A percentile compares a stretch with the other conserved stretches of the same genome.
phyloP scores from a whole-genome alignment of 768 basidiomycete species.

The Lentinula raphanica region DNA sequence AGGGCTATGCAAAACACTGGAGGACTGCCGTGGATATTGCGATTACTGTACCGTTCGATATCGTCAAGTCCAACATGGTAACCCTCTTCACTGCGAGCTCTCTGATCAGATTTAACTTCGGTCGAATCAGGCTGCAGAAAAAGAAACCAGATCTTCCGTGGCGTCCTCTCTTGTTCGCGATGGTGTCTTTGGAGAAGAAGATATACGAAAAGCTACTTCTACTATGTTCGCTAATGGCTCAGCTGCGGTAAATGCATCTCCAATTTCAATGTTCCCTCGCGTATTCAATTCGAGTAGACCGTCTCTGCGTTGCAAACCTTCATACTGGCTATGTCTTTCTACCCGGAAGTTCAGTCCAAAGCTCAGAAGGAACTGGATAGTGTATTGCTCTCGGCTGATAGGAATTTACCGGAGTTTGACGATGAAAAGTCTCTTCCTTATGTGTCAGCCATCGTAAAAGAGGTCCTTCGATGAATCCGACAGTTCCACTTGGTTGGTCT shows the following conservation, averaged over 20 bases:
- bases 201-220: conserved; percentile 2
- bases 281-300: background rate
- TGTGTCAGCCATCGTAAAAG: conserved; percentile 18
- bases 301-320: conserved; percentile 7
- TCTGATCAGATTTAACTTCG: background rate
- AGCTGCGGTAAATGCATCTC: background rate
- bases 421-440: conserved; percentile 20
- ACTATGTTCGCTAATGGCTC: conserved; percentile 9
- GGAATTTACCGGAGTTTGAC: conserved; percentile 14
- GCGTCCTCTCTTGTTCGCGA: background rate
- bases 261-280: background rate
- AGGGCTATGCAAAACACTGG: conserved; percentile 6
- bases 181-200: background rate
- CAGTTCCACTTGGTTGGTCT: conserved; percentile 17
- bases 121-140: background rate
- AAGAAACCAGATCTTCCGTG: background rate
- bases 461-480: conserved; percentile 22
- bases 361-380: conserved; percentile 23
- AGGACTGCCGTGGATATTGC: conserved; percentile 4
- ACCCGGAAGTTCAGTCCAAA: conserved; percentile 20
- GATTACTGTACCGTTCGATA: conserved; percentile 2
- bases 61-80: conserved; percentile 3
- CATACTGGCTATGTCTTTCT: conserved; percentile 15
- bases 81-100: background rate
- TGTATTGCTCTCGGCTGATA: conserved; percentile 5